Evolutionary conservation across 2,329 filamentous ascomycete genomes (phyloP).

Genomic region (Diplodia corticola): DNA sequence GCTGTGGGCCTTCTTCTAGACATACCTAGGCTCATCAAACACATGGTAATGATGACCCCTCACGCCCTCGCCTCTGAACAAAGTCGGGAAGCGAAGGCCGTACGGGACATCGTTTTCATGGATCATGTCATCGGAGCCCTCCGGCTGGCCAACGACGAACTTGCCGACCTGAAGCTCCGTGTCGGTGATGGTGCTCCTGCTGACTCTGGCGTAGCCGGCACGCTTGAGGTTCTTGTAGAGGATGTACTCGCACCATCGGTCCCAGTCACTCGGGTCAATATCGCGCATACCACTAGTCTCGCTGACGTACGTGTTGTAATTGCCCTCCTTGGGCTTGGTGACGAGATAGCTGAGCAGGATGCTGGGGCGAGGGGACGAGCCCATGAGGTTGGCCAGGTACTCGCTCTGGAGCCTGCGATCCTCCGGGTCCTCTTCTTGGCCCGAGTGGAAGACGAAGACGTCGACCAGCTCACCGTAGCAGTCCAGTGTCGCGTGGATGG

Average conservation of each 20-base stretch:
- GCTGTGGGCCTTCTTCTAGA: not conserved
- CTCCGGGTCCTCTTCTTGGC: constrained; percentile 93
- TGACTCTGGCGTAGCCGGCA: constrained; percentile 86
- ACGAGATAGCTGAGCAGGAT: constrained; percentile 92
- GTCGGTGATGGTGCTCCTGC: constrained; percentile 88
- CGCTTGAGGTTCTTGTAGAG: constrained; percentile 86
- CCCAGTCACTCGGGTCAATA: constrained; percentile 90
- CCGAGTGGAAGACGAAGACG: constrained; percentile 97
- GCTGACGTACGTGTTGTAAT: constrained; percentile 95
- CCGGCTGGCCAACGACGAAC: constrained; percentile 76
- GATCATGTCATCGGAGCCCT: constrained; percentile 65
- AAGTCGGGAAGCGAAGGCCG: constrained; percentile 76
- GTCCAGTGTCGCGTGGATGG: constrained; percentile 94
- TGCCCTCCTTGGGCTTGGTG: constrained; percentile 83
- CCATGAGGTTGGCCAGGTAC: constrained; percentile 88
- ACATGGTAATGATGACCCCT: constrained; percentile 92
- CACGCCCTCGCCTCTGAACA: constrained; percentile 84
- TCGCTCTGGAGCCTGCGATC: constrained; percentile 83
- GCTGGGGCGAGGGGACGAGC: constrained; percentile 72
- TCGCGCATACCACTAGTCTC: constrained; percentile 88
- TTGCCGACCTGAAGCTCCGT: constrained; percentile 95
- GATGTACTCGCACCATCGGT: constrained; percentile 99
- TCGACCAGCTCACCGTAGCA: constrained; percentile 88
- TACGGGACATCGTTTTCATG: constrained; percentile 72
- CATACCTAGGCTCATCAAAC: constrained; percentile 66